phyloP scores from a whole-genome alignment of 1,139 yeast species.

The Yamadazyma sp. region DNA sequence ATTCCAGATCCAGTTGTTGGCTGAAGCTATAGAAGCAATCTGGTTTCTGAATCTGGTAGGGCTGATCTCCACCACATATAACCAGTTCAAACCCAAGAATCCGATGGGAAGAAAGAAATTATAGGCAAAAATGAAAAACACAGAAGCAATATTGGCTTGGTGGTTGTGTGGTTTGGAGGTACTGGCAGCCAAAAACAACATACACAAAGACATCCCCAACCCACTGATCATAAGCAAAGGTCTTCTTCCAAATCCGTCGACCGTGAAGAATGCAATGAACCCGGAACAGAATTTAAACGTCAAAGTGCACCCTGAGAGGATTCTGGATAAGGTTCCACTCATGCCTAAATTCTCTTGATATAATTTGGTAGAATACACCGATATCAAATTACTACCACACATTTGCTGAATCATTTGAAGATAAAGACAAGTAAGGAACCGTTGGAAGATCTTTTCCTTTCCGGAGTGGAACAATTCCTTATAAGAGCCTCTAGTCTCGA shows the following conservation, averaged over 20 bases:
- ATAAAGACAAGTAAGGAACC: slow-evolving; percentile 44
- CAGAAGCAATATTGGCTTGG: slow-evolving; percentile 18
- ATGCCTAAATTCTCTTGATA: slow-evolving; percentile 40
- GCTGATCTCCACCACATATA: slow-evolving; percentile 33
- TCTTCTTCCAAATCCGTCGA: slow-evolving; percentile 58
- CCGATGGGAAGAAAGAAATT: slow-evolving; percentile 28
- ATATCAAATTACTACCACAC: slow-evolving; percentile 35
- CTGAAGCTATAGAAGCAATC: slow-evolving; percentile 30
- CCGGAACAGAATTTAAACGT: slow-evolving; percentile 39
- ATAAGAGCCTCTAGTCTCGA: slow-evolving; percentile 20
- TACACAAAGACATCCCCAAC: slow-evolving; percentile 37
- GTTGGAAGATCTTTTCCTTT: slow-evolving; percentile 41
- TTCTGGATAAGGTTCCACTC: slow-evolving; percentile 31
- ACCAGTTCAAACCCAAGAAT: slow-evolving; percentile 35
- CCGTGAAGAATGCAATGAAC: slow-evolving; percentile 38
- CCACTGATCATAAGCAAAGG: slow-evolving; percentile 51
- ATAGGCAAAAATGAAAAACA: slow-evolving; percentile 33
- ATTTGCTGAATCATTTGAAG: slow-evolving; percentile 42
- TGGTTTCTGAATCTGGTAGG: slow-evolving; percentile 32
- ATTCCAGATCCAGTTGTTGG: slow-evolving; percentile 34
- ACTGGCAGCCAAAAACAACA: slow-evolving; percentile 26
- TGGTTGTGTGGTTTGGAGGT: slow-evolving; percentile 4
- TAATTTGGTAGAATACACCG: slow-evolving; percentile 38
- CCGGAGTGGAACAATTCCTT: slow-evolving; percentile 32
- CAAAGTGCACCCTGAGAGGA: slow-evolving; percentile 31